Conservation (phyloP, 192 early-diverging fungal genomes). For the Ambispora gerdemannii region DNA sequence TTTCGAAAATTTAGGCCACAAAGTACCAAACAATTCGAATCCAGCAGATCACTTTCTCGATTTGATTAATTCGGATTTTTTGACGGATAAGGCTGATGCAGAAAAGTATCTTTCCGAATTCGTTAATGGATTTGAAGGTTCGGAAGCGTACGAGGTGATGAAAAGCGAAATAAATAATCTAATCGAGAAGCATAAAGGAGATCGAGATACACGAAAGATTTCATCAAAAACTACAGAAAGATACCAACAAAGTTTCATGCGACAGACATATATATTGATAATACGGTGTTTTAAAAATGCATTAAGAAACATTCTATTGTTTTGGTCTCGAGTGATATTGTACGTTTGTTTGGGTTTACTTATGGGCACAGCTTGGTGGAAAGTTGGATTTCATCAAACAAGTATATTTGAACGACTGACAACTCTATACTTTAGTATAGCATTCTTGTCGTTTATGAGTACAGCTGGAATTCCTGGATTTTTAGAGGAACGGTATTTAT, state of each 20-base stretch:
- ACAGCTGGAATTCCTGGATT: slow-evolving; percentile 8
- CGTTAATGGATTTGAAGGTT: too few relatives aligned
- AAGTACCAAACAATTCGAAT: slow-evolving; percentile 40
- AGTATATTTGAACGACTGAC: not conserved
- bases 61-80: slow-evolving; percentile 31
- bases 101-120: too few relatives aligned
- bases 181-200: too few relatives aligned
- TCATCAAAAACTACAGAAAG: not conserved
- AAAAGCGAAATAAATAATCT: too few relatives aligned
- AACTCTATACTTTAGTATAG: not conserved
- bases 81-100: not conserved
- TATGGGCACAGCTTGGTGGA: not conserved
- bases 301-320: not conserved
- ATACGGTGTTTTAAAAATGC: not conserved
- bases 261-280: not conserved
- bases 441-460: slow-evolving; percentile 3
- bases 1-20: slow-evolving; percentile 35
- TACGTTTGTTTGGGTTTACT: not conserved
- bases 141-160: too few relatives aligned
- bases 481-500: not conserved
- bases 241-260: not conserved
- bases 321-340: not conserved
- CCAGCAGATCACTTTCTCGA: slow-evolving; percentile 39
- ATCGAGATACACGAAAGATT: not conserved
- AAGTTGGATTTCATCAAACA: not conserved